phyloP scores from a whole-genome alignment of 1,284 basidiomycete genomes.

The Cryptococcus sp. region DNA sequence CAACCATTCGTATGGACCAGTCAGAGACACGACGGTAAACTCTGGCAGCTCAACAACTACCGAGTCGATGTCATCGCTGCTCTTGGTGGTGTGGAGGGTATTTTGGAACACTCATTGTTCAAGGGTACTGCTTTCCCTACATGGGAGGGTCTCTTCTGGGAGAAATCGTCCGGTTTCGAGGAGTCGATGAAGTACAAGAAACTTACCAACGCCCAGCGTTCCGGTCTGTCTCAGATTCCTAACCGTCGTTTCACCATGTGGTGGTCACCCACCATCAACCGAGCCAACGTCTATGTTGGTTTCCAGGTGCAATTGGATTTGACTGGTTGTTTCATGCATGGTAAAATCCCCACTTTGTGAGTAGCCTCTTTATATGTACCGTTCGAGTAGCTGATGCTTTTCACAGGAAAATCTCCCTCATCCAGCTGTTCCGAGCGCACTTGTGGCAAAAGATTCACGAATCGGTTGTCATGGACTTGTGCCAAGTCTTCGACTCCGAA shows the following conservation, averaged over 20 bases:
- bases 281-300: slow-evolving; percentile 98
- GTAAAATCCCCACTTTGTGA: slow-evolving; percentile 84
- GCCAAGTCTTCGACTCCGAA: slow-evolving; percentile 99
- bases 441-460: slow-evolving; percentile 85
- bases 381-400: background rate
- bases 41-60: slow-evolving; percentile 98
- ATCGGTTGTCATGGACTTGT: slow-evolving; percentile 96
- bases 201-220: slow-evolving; percentile 62
- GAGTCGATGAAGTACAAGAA: slow-evolving; percentile 98
- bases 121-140: slow-evolving; percentile 79
- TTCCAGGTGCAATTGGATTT: slow-evolving; percentile 99
- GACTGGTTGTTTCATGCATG: slow-evolving; percentile 81
- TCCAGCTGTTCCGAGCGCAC: slow-evolving; percentile 99
- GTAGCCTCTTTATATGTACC: background rate
- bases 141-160: slow-evolving; percentile 75
- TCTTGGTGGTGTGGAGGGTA: slow-evolving; percentile 80
- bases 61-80: slow-evolving; percentile 99
- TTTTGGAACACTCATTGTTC: slow-evolving; percentile 95
- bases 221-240: slow-evolving; percentile 77
- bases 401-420: slow-evolving; percentile 78
- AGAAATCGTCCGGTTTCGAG: slow-evolving; percentile 72
- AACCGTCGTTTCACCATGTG: slow-evolving; percentile 99
- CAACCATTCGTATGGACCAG: slow-evolving; percentile 99
- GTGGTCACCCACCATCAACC: slow-evolving; percentile 95
- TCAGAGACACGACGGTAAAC: slow-evolving; percentile 94